Evolutionary conservation across 768 basidiomycete species (phyloP).

Genomic region (Rhodotorula kratochvilovae): DNA sequence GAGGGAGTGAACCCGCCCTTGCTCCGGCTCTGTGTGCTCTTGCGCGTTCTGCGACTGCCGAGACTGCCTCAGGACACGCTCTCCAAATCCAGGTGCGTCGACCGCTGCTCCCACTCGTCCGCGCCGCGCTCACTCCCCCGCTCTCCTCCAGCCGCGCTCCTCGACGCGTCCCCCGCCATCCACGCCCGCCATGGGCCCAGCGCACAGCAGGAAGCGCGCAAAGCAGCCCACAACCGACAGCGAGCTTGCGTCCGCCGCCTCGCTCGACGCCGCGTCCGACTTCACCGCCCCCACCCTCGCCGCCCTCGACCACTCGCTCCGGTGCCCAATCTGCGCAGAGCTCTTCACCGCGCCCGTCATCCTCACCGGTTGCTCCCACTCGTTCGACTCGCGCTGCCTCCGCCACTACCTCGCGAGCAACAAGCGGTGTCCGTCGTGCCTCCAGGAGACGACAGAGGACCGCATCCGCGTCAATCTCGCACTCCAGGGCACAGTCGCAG

Average conservation of each 20-base stretch:
- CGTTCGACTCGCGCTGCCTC: slow-evolving; percentile 35
- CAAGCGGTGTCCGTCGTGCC: slow-evolving; percentile 14
- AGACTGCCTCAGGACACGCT: too few relatives aligned
- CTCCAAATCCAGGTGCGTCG: too few relatives aligned
- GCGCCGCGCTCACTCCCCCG: background rate
- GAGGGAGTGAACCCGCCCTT: too few relatives aligned
- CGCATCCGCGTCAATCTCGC: slow-evolving; percentile 6
- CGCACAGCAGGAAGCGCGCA: background rate
- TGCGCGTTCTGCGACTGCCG: too few relatives aligned
- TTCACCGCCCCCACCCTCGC: background rate
- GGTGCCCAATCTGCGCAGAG: slow-evolving; percentile 29
- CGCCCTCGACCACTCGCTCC: slow-evolving; percentile 22
- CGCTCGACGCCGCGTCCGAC: slow-evolving; percentile 26
- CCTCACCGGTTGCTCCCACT: slow-evolving; percentile 25
- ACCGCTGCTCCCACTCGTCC: background rate
- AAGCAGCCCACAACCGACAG: background rate
- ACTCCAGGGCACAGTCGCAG: slow-evolving; percentile 31
- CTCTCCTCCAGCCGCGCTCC: background rate
- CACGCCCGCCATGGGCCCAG: background rate
- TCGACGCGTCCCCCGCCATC: background rate
- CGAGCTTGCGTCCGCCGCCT: background rate
- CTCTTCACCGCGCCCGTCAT: slow-evolving; percentile 23
- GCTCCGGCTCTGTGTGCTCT: too few relatives aligned
- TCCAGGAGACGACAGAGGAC: slow-evolving; percentile 8
- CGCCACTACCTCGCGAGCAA: slow-evolving; percentile 2